A percentile compares a stretch with the other conserved stretches of the same genome.
phyloP scores from a whole-genome alignment of 768 basidiomycete species.

The Amanita exitialis region DNA sequence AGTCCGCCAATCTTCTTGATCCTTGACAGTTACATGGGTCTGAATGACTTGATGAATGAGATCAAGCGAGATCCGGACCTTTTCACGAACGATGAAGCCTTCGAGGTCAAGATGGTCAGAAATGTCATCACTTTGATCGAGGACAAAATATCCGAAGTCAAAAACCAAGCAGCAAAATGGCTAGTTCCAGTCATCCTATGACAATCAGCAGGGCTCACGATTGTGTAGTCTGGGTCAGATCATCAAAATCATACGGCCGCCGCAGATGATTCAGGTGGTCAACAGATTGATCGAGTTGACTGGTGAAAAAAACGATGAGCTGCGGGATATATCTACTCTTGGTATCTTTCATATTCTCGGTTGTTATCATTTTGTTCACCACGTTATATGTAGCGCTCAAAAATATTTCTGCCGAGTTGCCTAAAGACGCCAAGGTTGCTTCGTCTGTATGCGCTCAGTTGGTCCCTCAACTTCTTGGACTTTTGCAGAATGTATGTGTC shows the following conservation, averaged over 20 bases:
- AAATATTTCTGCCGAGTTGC: slow-evolving; percentile 88
- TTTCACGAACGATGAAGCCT: slow-evolving; percentile 76
- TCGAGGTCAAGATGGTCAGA: slow-evolving; percentile 77
- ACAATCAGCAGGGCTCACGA: slow-evolving; percentile 4
- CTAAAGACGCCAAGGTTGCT: slow-evolving; percentile 72
- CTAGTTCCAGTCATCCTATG: slow-evolving; percentile 19
- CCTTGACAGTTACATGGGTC: slow-evolving; percentile 82
- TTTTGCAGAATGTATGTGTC: slow-evolving; percentile 62
- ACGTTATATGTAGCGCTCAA: slow-evolving; percentile 58
- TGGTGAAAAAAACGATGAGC: slow-evolving; percentile 80
- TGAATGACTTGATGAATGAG: slow-evolving; percentile 89
- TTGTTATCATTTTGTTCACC: slow-evolving; percentile 1
- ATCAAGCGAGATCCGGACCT: slow-evolving; percentile 67
- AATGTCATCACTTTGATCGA: slow-evolving; percentile 82
- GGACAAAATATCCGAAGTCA: slow-evolving; percentile 96
- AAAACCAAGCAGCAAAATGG: slow-evolving; percentile 97
- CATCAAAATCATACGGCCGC: slow-evolving; percentile 80
- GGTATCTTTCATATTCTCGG: slow-evolving; percentile 33
- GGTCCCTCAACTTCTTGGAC: slow-evolving; percentile 71
- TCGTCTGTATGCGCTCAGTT: slow-evolving; percentile 74
- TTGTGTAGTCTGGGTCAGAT: slow-evolving; percentile 69
- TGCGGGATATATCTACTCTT: slow-evolving; percentile 88
- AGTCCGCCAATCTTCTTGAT: slow-evolving; percentile 11
- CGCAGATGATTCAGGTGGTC: slow-evolving; percentile 77
- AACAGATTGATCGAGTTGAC: slow-evolving; percentile 86